phyloP scores from a whole-genome alignment of 2,329 filamentous ascomycete species.

The Trichoderma gracile region DNA sequence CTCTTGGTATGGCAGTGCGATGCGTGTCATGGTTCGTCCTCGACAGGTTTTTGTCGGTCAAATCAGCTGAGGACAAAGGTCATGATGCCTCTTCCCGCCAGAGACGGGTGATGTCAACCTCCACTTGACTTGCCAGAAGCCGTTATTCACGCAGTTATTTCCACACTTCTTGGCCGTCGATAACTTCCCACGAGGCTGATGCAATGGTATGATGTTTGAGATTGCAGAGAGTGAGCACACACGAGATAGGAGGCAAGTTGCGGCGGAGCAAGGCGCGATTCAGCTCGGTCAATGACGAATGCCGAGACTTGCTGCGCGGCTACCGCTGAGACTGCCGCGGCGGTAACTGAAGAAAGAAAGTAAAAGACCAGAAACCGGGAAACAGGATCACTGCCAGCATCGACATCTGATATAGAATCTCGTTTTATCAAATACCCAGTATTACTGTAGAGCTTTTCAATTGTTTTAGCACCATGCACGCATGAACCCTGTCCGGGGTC shows the following conservation, averaged over 20 bases:
- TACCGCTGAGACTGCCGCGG: conserved; percentile 5
- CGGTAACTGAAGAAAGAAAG: no score
- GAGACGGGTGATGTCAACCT: neutral
- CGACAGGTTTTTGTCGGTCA: neutral
- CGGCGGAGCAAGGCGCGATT: neutral
- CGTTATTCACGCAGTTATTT: conserved; percentile 5
- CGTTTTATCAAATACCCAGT: neutral
- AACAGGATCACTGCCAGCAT: neutral
- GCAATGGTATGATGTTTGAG: conserved; percentile 18
- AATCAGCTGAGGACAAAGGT: conserved; percentile 11
- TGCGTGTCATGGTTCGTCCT: neutral
- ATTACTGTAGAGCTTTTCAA: neutral
- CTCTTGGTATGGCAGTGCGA: neutral
- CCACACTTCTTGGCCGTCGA: neutral
- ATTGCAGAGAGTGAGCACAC: conserved; percentile 2
- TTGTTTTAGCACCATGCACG: conserved; percentile 14
- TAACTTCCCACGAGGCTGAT: conserved; percentile 6
- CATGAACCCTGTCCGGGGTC: conserved; percentile 11
- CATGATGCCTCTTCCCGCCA: neutral
- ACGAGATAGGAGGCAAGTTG: neutral
- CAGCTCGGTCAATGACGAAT: neutral
- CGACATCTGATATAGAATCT: no score
- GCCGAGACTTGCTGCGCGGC: conserved; percentile 6
- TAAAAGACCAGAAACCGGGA: no score
- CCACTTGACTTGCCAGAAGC: neutral